Conservation (phyloP, 1,284 basidiomycete genomes). For the Testicularia cyperi region DNA sequence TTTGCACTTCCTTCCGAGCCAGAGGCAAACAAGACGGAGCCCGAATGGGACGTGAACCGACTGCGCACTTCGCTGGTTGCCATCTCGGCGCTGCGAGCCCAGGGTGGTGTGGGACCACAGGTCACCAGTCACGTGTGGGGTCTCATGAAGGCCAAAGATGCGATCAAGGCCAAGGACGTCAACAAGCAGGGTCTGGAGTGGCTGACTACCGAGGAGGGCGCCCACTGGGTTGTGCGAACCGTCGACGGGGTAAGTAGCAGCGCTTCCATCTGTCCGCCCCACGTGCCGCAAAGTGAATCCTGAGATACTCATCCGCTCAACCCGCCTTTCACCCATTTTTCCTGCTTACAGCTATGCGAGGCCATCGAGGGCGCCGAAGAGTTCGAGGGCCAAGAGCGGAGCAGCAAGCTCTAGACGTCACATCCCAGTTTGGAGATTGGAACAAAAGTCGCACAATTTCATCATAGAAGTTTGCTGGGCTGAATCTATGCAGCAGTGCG, state of each 20-base stretch:
- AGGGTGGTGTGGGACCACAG: conserved; percentile 85
- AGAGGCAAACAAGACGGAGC: conserved; percentile 48
- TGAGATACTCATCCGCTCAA: too few species aligned
- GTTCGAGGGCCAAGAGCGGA: conserved; percentile 22
- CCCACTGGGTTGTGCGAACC: conserved; percentile 84
- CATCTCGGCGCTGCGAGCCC: conserved; percentile 81
- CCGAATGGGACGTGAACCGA: conserved; percentile 71
- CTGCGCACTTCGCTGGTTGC: conserved; percentile 85
- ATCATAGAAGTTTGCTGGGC: background rate
- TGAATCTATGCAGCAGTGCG: background rate
- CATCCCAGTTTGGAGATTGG: too few species aligned
- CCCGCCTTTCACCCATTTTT: background rate
- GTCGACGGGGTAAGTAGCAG: conserved; percentile 66
- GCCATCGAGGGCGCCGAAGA: conserved; percentile 48
- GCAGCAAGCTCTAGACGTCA: conserved; percentile 37
- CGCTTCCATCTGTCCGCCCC: too few species aligned
- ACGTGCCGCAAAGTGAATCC: too few species aligned
- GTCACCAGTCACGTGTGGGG: conserved; percentile 90
- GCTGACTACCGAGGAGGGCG: conserved; percentile 84
- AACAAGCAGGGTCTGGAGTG: conserved; percentile 69
- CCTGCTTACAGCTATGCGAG: conserved; percentile 27
- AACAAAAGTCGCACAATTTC: too few species aligned
- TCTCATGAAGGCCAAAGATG: conserved; percentile 72
- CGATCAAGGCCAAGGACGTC: conserved; percentile 60
- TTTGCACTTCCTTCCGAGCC: conserved; percentile 54